Percentiles rank a stretch among this genome's conserved stretches.
These are phyloP conservation scores for Sutorius eximius DNA, from an alignment of 1,284 basidiomycete genomes.

Conservation along the genomic window DNA sequence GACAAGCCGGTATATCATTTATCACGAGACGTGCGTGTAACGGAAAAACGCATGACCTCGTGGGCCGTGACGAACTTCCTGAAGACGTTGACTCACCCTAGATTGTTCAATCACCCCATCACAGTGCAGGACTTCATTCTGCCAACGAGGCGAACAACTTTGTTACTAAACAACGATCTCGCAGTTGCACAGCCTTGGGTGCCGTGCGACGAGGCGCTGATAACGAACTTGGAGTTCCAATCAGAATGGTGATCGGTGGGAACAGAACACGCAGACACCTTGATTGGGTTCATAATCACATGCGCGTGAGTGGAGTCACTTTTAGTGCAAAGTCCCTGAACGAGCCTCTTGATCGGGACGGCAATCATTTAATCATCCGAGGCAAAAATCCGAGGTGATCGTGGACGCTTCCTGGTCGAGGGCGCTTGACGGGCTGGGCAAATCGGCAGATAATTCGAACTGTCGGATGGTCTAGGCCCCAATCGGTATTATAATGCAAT, in stretches of 20 bases:
- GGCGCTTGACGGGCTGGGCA: not conserved
- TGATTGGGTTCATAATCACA: constrained; percentile 6
- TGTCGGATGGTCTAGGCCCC: constrained; percentile 1
- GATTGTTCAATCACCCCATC: constrained; percentile 1
- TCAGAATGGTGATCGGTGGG: constrained; percentile 8
- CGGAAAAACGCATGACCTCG: not conserved
- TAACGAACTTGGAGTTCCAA: constrained; percentile 1
- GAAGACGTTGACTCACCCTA: not conserved
- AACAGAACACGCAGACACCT: constrained; percentile 8
- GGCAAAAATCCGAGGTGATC: constrained; percentile 31
- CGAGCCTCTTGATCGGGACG: constrained; percentile 6
- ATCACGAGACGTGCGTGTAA: constrained; percentile 17
- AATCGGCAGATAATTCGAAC: not conserved
- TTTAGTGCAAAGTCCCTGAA: constrained; percentile 1
- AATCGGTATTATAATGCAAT: constrained; percentile 17
- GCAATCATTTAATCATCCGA: constrained; percentile 24
- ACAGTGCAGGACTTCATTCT: not conserved
- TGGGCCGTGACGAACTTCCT: not conserved
- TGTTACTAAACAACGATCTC: not conserved
- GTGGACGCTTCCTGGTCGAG: constrained; percentile 8
- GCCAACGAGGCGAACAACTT: not conserved
- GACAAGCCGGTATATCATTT: not conserved
- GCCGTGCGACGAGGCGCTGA: not conserved
- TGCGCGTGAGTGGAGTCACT: constrained; percentile 6
- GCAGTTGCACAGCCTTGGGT: constrained; percentile 9